Percentiles rank a stretch among this genome's conserved stretches.
Conservation (phyloP, 176 grass and related monocot species). For the Aegilops speltoides region DNA sequence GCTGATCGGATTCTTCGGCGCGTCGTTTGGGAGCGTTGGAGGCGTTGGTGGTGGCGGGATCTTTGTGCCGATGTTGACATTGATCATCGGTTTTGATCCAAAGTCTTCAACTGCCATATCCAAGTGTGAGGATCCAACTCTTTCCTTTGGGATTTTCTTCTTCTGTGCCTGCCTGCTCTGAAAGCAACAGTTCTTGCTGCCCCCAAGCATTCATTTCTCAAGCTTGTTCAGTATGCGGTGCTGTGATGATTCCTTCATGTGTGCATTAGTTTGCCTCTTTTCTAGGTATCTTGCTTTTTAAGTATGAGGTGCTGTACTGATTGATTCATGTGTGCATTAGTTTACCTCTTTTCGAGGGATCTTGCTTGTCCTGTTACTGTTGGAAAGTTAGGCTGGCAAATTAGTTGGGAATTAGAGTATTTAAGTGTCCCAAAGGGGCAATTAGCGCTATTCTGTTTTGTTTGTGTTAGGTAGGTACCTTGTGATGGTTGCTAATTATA, state of each 20-base stretch:
- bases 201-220: not conserved
- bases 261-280: not conserved
- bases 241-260: constrained; percentile 10
- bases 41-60: constrained; percentile 79
- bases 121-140: constrained; percentile 54
- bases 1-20: constrained; percentile 68
- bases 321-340: constrained; percentile 20
- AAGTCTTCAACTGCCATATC: constrained; percentile 82
- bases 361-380: constrained; percentile 22
- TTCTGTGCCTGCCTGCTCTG: constrained; percentile 14
- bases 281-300: not conserved
- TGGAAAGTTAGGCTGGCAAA: constrained; percentile 16
- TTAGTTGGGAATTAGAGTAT: not conserved
- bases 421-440: constrained; percentile 4
- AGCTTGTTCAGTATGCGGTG: not conserved
- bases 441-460: constrained; percentile 5
- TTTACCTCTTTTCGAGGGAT: not conserved
- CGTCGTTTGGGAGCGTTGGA: constrained; percentile 73
- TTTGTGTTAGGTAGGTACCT: not conserved
- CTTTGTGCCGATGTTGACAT: constrained; percentile 79
- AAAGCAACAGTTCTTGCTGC: constrained; percentile 15
- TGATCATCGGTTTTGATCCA: constrained; percentile 75
- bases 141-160: not conserved
- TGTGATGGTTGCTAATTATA: constrained; percentile 16
- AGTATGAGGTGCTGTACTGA: not conserved